A percentile compares a stretch with the other conserved stretches of the same genome.
Evolutionary conservation across 345 rosid species (phyloP).

Genomic region (Zanthoxylum bungeanum): DNA sequence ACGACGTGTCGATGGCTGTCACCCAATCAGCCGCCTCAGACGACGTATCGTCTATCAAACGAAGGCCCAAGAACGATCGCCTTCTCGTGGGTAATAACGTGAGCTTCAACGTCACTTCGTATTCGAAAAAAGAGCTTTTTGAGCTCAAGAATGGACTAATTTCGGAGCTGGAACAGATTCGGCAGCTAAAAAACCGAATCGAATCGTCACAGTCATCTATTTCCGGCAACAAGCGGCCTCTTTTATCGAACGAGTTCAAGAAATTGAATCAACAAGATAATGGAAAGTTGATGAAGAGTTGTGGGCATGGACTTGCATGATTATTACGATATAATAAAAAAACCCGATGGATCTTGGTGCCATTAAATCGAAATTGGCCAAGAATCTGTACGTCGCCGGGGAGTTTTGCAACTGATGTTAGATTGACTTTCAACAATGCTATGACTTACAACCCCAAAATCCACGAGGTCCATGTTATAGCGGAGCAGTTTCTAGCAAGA

Average conservation of each 20-base stretch:
- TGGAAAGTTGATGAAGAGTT: too few species aligned
- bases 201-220: conserved; percentile 30
- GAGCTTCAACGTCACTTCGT: conserved; percentile 26
- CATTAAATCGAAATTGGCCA: too few species aligned
- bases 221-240: conserved; percentile 49
- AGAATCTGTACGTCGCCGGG: conserved; percentile 48
- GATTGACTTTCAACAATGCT: conserved; percentile 71
- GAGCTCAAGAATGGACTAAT: conserved; percentile 58
- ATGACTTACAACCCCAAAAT: too few species aligned
- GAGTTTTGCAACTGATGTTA: conserved; percentile 66
- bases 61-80: conserved; percentile 27
- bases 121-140: conserved; percentile 40
- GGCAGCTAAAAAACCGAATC: conserved; percentile 52
- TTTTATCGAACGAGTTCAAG: conserved; percentile 26
- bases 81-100: conserved; percentile 14
- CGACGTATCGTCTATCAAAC: conserved; percentile 48
- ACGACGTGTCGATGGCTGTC: conserved; percentile 32
- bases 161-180: conserved; percentile 70
- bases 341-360: too few species aligned
- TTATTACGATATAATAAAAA: too few species aligned
- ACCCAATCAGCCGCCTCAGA: conserved; percentile 56
- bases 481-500: too few species aligned
- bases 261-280: too few species aligned
- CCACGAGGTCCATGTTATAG: too few species aligned
- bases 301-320: too few species aligned